These are phyloP conservation scores for Apiospora saccharicola DNA, from an alignment of 2,329 filamentous ascomycete species.

Conservation along the genomic window DNA sequence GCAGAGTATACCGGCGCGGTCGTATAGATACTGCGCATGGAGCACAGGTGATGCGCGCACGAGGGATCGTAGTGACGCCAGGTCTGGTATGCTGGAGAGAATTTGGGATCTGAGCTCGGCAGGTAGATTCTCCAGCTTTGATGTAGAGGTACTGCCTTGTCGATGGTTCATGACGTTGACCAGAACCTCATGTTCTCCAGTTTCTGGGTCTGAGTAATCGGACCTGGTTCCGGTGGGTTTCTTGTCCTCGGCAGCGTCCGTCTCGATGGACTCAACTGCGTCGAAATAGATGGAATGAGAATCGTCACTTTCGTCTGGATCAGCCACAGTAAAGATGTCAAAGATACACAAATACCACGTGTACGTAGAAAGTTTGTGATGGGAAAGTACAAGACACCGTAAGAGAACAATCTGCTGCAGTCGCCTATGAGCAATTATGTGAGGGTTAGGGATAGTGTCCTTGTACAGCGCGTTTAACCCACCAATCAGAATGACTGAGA, in stretches of 20 bases:
- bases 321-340: not conserved
- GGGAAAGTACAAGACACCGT: not conserved
- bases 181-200: not conserved
- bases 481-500: too few relatives aligned
- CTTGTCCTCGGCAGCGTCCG: not conserved
- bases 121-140: not conserved
- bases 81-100: conserved; percentile 31
- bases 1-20: conserved; percentile 31
- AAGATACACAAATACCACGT: not conserved
- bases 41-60: conserved; percentile 33
- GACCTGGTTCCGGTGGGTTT: too few relatives aligned
- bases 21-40: conserved; percentile 33
- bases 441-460: too few relatives aligned
- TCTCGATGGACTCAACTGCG: not conserved
- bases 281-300: not conserved
- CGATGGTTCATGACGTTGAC: not conserved
- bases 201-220: too few relatives aligned
- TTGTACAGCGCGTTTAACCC: too few relatives aligned
- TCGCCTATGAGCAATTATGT: too few relatives aligned
- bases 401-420: too few relatives aligned
- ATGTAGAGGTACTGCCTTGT: not conserved
- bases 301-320: not conserved
- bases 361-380: not conserved
- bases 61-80: conserved; percentile 28
- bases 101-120: conserved; percentile 25